phyloP scores from a whole-genome alignment of 2,329 filamentous ascomycete species.

The Aspergillus floridensis region DNA sequence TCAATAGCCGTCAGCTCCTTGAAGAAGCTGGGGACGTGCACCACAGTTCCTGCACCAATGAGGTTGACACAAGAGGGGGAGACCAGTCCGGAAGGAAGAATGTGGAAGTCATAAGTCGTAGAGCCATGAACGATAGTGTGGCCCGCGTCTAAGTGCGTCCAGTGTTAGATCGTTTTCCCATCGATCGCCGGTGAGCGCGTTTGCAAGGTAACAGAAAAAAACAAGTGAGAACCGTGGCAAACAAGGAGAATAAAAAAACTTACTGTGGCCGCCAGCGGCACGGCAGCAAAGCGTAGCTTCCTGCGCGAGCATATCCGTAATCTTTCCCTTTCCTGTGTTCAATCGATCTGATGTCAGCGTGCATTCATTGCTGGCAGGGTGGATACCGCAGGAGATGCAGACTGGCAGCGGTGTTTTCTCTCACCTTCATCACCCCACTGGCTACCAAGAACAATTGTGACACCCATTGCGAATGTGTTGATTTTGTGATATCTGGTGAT shows the following conservation, averaged over 20 bases:
- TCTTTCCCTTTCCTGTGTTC: slow-evolving; percentile 46
- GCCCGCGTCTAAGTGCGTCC: slow-evolving; percentile 37
- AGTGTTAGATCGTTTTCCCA: neutral
- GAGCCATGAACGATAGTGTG: slow-evolving; percentile 49
- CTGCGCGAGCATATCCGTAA: slow-evolving; percentile 48
- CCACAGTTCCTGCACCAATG: slow-evolving; percentile 48
- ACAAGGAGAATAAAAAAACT: slow-evolving; percentile 15
- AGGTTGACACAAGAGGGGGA: slow-evolving; percentile 47
- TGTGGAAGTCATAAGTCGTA: slow-evolving; percentile 50
- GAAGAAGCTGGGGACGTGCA: slow-evolving; percentile 50
- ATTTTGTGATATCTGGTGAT: slow-evolving; percentile 1
- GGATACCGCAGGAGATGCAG: neutral
- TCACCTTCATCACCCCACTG: slow-evolving; percentile 51
- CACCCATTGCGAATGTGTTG: slow-evolving; percentile 25
- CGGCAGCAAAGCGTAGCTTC: slow-evolving; percentile 45
- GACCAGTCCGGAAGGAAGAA: slow-evolving; percentile 47
- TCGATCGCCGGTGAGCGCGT: neutral
- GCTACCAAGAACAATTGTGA: slow-evolving; percentile 46
- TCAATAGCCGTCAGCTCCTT: slow-evolving; percentile 46
- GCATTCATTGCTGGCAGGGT: neutral
- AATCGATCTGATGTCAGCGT: neutral
- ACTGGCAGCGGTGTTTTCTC: neutral
- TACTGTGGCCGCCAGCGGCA: slow-evolving; percentile 48
- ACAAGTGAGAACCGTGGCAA: neutral
- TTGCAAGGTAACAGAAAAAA: neutral